A percentile compares a stretch with the other conserved stretches of the same genome.
Evolutionary conservation across 768 basidiomycete genomes (phyloP).

Genomic region (Mycena belliarum): DNA sequence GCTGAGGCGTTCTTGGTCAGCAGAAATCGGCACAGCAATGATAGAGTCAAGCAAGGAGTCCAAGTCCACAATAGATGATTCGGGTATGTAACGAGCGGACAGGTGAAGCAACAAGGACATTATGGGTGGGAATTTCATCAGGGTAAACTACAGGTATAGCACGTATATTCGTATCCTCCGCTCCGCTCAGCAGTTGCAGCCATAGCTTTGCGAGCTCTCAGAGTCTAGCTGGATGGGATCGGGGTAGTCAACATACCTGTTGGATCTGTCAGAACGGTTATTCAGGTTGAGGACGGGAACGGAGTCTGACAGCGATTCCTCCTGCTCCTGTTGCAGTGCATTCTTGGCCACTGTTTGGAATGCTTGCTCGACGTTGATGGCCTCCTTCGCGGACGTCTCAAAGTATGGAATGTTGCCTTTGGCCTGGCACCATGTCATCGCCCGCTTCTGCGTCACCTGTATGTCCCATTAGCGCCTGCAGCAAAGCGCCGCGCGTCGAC

Average conservation of each 20-base stretch:
- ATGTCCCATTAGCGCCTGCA: conserved; percentile 8
- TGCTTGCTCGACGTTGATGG: conserved; percentile 99
- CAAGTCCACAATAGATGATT: conserved; percentile 5
- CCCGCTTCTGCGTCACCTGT: conserved; percentile 97
- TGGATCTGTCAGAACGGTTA: conserved; percentile 12
- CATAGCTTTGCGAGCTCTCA: conserved; percentile 87
- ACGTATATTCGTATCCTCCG: conserved; percentile 14
- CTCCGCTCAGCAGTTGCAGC: conserved; percentile 76
- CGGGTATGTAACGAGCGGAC: conserved; percentile 12
- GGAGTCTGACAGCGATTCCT: conserved; percentile 81
- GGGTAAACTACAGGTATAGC: conserved; percentile 23
- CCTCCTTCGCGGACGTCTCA: conserved; percentile 99
- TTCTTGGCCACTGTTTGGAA: conserved; percentile 99
- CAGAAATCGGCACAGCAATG: too few species aligned
- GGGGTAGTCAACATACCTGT: conserved; percentile 96
- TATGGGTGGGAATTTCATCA: conserved; percentile 4
- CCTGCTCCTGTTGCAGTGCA: conserved; percentile 94
- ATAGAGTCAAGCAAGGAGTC: not conserved
- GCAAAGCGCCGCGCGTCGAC: not conserved
- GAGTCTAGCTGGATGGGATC: conserved; percentile 97
- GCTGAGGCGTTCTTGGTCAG: not conserved
- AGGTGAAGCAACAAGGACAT: conserved; percentile 16
- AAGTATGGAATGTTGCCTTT: conserved; percentile 99
- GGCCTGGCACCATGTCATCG: conserved; percentile 99
- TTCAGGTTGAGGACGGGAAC: conserved; percentile 12